phyloP scores from a whole-genome alignment of 2,329 filamentous ascomycete genomes.

The Aspergillus sp. region DNA sequence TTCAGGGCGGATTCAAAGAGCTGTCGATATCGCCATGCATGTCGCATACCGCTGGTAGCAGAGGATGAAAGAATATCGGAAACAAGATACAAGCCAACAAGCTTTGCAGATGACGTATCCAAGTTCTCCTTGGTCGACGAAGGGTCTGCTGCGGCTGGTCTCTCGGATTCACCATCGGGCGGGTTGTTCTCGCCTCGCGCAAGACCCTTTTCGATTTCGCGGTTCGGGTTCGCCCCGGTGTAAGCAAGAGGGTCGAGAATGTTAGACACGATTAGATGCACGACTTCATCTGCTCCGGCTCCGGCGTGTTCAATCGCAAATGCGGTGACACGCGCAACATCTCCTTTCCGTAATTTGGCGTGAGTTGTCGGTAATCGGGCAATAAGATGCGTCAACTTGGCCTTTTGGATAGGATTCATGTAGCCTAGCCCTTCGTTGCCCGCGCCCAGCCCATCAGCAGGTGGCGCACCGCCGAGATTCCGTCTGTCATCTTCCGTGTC shows the following conservation, averaged over 20 bases:
- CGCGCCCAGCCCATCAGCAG: slow-evolving; percentile 29
- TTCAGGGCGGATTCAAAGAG: slow-evolving; percentile 68
- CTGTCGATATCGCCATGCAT: slow-evolving; percentile 78
- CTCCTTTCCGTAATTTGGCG: slow-evolving; percentile 67
- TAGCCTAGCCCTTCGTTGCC: slow-evolving; percentile 51
- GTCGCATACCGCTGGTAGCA: slow-evolving; percentile 64
- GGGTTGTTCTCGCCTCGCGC: slow-evolving; percentile 24
- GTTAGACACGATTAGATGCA: slow-evolving; percentile 79
- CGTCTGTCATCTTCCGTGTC: slow-evolving; percentile 39
- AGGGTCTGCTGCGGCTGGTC: slow-evolving; percentile 31
- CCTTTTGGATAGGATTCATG: slow-evolving; percentile 73
- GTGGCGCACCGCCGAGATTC: slow-evolving; percentile 35
- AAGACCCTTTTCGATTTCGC: slow-evolving; percentile 22
- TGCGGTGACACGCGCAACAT: slow-evolving; percentile 74
- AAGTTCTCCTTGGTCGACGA: slow-evolving; percentile 36
- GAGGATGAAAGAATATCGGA: slow-evolving; percentile 74
- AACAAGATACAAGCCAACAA: slow-evolving; percentile 74
- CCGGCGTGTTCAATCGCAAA: slow-evolving; percentile 87
- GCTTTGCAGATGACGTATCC: slow-evolving; percentile 64
- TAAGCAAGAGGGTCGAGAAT: slow-evolving; percentile 67
- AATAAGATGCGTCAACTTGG: slow-evolving; percentile 76
- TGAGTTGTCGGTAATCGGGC: slow-evolving; percentile 69
- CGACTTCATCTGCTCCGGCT: slow-evolving; percentile 78
- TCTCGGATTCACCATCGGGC: slow-evolving; percentile 18
- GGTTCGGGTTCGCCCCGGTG: slow-evolving; percentile 59